Base-by-base conservation (phyloP, 257 asterid genomes). In the Prunella vulgaris region DNA sequence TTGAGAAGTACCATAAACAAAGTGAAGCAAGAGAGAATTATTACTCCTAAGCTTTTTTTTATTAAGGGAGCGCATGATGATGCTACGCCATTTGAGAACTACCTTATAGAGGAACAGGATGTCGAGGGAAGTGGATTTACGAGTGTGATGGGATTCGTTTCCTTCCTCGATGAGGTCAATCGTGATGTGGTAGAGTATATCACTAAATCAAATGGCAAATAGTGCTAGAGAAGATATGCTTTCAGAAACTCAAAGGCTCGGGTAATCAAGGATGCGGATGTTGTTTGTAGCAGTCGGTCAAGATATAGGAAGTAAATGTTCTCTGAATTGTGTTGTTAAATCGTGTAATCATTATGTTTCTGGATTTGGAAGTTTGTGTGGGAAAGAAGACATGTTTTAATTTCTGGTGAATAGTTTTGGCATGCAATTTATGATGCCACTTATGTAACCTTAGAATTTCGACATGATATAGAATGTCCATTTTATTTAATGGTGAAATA, bases 51-150 rank as follows among this genome's bases (percentile, higher is more conserved):
- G 65, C 89, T 94, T 68, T 74, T 84, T 13, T 89, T 91, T 72
- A 91, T 94, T 48, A 77, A 85, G 64, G 99, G 88, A 48, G 99
- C 96, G 60, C 84, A 78, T 68, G 99, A 91, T 54, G 99, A 91
- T 76, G 93, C 97, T 4, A 84, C 99, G 3, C 60, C 73, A 5
- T 94, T 94, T 42, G 97, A 94, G 84, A 94, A 92, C 73, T 87
- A 86, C 73, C 97, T 94, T 10, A 94, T 94, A 56, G 99, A 94
- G 84, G 99, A 94, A 72, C 97, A 91, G 63, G 99, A 94, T 64
- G 96, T 85, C 0, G 95, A 69, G 77, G 97, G 99, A 62, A 85
- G 81, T 69, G 93, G 97, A 74, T 89, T 86, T 84, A 81, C 88
- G 1, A 93, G 96, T 59, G 91, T 81, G 66, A 84, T 84, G 89